Conservation (phyloP, 441 rosid species). For the Manihot esculenta region DNA sequence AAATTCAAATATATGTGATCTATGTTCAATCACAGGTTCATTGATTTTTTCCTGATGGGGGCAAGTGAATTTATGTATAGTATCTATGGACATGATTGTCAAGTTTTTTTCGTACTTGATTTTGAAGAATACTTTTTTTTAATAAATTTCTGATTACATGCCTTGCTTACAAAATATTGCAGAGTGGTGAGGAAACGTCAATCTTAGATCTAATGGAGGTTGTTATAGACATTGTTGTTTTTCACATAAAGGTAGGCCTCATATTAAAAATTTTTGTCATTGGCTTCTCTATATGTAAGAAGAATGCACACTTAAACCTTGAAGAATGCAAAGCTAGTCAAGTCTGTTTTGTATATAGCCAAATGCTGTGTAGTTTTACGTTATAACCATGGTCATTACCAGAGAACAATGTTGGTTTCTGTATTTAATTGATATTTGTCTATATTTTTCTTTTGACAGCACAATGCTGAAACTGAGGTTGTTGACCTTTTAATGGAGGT, state of each 20-base stretch:
- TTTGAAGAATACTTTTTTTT: conserved; percentile 5
- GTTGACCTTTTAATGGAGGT: conserved; percentile 98
- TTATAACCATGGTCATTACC: neutral
- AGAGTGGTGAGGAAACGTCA: conserved; percentile 75
- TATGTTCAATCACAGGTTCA: neutral
- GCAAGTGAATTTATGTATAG: neutral
- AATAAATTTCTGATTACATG: conserved; percentile 8
- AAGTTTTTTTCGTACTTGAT: neutral
- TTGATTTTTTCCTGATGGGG: neutral
- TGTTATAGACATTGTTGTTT: conserved; percentile 90
- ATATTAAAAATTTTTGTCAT: conserved; percentile 2
- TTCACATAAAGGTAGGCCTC: conserved; percentile 82
- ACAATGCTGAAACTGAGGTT: conserved; percentile 99
- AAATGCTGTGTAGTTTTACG: neutral
- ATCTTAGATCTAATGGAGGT: conserved; percentile 80
- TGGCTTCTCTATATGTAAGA: neutral
- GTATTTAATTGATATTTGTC: conserved; percentile 6
- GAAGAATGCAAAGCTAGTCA: neutral
- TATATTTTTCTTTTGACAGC: conserved; percentile 47
- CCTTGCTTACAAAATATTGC: conserved; percentile 16
- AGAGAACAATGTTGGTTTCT: neutral
- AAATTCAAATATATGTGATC: too few species aligned
- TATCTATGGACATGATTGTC: neutral
- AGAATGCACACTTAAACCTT: neutral
- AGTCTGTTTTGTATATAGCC: neutral